Base-by-base conservation (phyloP, 768 basidiomycete genomes). In the Hypholoma fasciculare region DNA sequence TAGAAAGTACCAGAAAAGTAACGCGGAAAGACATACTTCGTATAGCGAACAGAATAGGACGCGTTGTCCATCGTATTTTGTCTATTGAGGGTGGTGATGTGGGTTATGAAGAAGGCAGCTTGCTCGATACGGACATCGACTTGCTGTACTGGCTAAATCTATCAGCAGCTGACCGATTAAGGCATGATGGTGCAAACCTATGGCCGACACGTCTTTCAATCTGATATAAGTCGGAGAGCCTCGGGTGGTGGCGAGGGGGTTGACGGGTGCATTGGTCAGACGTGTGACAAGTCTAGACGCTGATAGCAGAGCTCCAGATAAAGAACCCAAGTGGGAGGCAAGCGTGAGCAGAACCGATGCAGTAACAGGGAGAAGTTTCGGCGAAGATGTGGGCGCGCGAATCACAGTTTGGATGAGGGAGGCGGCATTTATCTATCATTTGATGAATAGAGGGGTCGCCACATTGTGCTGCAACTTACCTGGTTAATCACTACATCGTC, bases 21-120 rank as follows among this genome's bases (percentile, higher is more conserved):
- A 54, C 27, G 3, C 9, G 14, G 6, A 27, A 39, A 1, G 4
- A 66, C 78, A 44, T 61, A 90, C 89, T 82, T 83, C 57, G 91
- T 90, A 64, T 94, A 94, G 50, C 81, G 76, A 4, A 76, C 77
- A 39, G 86, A 82, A 61, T 78, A 82, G 3, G 71, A 63, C 13
- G 74, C 67, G 2, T 78, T 76, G 16, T 75, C 66, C 16, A 69
- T 56, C 48, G 74, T 70, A 30, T 71, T 62, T 39, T 72, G 73
- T 54, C 72, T 68, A 40, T 75, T 69, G 37, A 82, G 73, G 1
- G 73, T 68, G 11, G 74, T 66, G 9, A 79, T 75, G 59, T 82
- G 76, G 23, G 72, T 69, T 30, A 81, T 71, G 60, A 80, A 75
- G 58, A 79, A 78, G 2, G 66, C 65, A 6, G 73, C 69, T 67